Conservation (phyloP, 805 yeast genomes). For the Ogataea pini region DNA sequence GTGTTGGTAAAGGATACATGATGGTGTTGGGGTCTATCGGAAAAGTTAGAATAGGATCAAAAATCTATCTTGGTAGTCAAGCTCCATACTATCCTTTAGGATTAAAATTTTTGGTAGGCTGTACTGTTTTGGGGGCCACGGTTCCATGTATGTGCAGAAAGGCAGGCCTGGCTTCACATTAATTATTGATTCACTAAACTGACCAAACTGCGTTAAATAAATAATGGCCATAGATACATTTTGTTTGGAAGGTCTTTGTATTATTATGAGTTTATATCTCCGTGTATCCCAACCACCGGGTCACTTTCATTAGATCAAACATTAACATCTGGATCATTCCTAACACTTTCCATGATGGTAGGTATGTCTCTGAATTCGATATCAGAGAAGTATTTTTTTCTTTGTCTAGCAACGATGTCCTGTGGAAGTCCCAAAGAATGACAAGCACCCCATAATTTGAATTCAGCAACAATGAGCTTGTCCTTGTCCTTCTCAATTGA, state of each 20-base stretch:
- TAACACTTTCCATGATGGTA: not conserved
- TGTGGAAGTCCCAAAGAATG: not conserved
- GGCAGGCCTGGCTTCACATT: too few relatives aligned
- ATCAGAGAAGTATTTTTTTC: not conserved
- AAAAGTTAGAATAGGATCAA: conserved; percentile 24
- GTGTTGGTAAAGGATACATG: conserved; percentile 45
- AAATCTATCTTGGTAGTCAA: conserved; percentile 17
- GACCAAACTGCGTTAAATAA: too few relatives aligned
- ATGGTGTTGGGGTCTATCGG: conserved; percentile 41
- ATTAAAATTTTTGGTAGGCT: conserved; percentile 22
- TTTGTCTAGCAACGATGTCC: not conserved
- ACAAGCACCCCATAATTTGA: conserved; percentile 3
- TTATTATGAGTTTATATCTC: too few relatives aligned
- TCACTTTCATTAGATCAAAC: too few relatives aligned
- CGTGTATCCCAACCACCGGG: too few relatives aligned
- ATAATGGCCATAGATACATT: too few relatives aligned
- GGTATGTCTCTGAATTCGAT: not conserved
- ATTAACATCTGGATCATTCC: not conserved
- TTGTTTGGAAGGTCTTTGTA: too few relatives aligned
- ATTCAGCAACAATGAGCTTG: not conserved
- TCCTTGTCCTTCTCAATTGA: not conserved
- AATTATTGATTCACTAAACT: too few relatives aligned
- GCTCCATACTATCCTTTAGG: conserved; percentile 24
- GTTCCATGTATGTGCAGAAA: conserved; percentile 21
- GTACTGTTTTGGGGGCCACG: conserved; percentile 23